phyloP scores from a whole-genome alignment of 352 stramenopile genomes.

The Aphanomyces euteiches region DNA sequence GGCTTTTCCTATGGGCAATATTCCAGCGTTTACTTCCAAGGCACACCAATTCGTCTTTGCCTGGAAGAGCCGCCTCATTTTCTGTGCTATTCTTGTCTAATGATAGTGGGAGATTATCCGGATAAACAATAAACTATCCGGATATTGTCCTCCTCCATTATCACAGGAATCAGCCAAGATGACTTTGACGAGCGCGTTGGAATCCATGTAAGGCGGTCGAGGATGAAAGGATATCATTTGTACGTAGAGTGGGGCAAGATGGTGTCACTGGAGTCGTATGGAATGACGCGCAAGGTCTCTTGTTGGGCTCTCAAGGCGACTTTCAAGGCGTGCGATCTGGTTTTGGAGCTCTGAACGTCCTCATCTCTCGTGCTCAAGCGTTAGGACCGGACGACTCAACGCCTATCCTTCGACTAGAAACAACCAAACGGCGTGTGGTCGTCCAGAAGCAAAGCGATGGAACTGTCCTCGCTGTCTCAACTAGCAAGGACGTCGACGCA shows the following conservation, averaged over 20 bases:
- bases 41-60: too few relatives aligned
- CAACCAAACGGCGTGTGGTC: slow-evolving; percentile 5
- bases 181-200: slow-evolving; percentile 1
- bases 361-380: slow-evolving; percentile 4
- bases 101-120: not conserved
- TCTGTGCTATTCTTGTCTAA: not conserved
- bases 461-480: slow-evolving; percentile 10
- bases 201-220: slow-evolving; percentile 9
- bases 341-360: slow-evolving; percentile 4
- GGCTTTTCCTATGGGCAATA: too few relatives aligned
- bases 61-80: too few relatives aligned
- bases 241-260: slow-evolving; percentile 8
- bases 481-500: not conserved
- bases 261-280: not conserved
- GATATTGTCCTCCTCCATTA: too few relatives aligned
- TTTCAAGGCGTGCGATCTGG: slow-evolving; percentile 4
- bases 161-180: not conserved
- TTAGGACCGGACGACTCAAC: not conserved
- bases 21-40: too few relatives aligned
- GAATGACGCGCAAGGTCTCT: slow-evolving; percentile 8
- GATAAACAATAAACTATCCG: not conserved
- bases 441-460: slow-evolving; percentile 6
- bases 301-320: slow-evolving; percentile 2
- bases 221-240: not conserved
- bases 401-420: slow-evolving; percentile 8